Evolutionary conservation across 345 rosid species (phyloP), one percentile per base, ranked within the genome.

Genomic region (Boechera divaricarpa): DNA sequence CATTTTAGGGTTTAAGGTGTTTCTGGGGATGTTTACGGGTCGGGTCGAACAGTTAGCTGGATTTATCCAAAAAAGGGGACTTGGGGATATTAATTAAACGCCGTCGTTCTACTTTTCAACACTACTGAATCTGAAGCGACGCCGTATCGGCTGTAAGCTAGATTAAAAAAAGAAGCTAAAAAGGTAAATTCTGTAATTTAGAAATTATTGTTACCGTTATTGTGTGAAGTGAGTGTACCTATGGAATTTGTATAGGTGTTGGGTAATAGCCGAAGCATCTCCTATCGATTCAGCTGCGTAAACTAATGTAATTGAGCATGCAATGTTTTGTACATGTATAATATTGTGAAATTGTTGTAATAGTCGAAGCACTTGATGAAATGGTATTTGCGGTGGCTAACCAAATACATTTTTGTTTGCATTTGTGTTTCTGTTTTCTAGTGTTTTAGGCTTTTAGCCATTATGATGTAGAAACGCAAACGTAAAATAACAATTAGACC

Each of bases 1-100:
- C 15, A 10, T 35, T 57, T 55, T 38, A 64, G 81, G 81, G 65
- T 47, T 78, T 72, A 70, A 36, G 73, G 24, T 59, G 28, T 35
- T 45, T 71, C 44, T 6, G 36, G 38, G 9, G 35, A 42, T 18
- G 21, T 61, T 61, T 48, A 24, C 70, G 70, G 75, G 75, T 53
- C 75, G 74, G 73, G 73, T 70, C 65, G n/a, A 62, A 10, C 47
- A 9, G 18, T 47, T 47, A 31, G 26, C 10, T 75, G 45, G 47
- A 42, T 15, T 21, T 32, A 39, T 29, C 63, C 77, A 33, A 55
- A n/a, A 49, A 1, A 8, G 24, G 0, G 24, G 9, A 42, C 44
- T 31, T 6, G 16, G 24, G 11, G 7, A 32, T 12, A 7, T n/a
- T 11, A 1, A 7, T n/a, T 5, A 2, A 21, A 71, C 76, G 68